Percentiles rank a stretch among this genome's conserved stretches.
Evolutionary conservation across 176 grass and related monocot species (phyloP).

Genomic region (Triticum timopheevii): DNA sequence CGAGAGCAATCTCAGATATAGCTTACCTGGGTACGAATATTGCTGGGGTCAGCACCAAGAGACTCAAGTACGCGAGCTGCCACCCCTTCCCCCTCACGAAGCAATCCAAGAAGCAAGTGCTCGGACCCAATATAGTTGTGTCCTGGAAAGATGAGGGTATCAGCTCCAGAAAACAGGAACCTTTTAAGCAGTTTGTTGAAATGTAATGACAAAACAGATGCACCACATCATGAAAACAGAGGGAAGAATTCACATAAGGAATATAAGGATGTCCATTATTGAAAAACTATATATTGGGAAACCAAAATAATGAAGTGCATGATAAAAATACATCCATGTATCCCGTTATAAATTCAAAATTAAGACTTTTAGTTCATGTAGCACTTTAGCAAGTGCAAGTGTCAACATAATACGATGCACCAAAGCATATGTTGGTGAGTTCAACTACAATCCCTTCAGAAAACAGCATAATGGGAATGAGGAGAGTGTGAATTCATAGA

Average conservation of each 20-base stretch:
- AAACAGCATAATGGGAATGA: no score
- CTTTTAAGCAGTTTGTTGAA: not conserved
- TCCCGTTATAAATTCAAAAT: not conserved
- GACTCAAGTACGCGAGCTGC: conserved; percentile 84
- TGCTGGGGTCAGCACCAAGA: conserved; percentile 85
- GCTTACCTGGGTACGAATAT: conserved; percentile 83
- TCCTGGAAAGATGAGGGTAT: conserved; percentile 51
- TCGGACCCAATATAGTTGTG: conserved; percentile 98
- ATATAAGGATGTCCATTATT: not conserved
- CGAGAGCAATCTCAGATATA: conserved; percentile 18
- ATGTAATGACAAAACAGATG: conserved; percentile 10
- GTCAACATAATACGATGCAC: not conserved
- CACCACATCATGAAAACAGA: not conserved
- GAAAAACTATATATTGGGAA: not conserved
- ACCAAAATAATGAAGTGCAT: not conserved
- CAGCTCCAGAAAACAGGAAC: conserved; percentile 21
- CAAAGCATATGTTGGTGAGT: no score
- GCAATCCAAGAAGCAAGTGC: conserved; percentile 92
- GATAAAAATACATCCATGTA: not conserved
- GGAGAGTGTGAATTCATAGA: no score
- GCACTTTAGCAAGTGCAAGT: not conserved
- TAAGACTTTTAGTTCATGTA: not conserved
- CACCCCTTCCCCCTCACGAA: conserved; percentile 92
- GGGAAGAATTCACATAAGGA: not conserved
- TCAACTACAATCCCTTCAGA: no score